phyloP scores from a whole-genome alignment of 2,329 filamentous ascomycete species.

The Penicillium sp. region DNA sequence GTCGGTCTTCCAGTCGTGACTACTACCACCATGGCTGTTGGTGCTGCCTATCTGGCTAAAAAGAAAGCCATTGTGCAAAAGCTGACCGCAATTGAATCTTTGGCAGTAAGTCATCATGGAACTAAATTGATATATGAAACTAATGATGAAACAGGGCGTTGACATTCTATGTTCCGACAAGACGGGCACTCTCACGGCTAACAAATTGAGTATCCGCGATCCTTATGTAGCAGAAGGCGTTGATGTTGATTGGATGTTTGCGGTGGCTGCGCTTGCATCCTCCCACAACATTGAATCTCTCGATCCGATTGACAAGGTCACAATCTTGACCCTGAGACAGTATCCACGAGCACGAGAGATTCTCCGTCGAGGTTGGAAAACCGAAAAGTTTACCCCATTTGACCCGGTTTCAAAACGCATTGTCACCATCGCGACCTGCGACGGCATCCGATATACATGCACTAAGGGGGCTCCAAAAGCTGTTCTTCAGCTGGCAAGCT shows the following conservation, averaged over 20 bases:
- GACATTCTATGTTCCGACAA: constrained; percentile 80
- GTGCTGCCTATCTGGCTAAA: constrained; percentile 73
- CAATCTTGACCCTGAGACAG: constrained; percentile 69
- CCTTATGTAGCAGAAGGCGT: constrained; percentile 74
- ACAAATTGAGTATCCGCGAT: constrained; percentile 71
- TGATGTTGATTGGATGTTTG: constrained; percentile 82
- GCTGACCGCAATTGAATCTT: constrained; percentile 73
- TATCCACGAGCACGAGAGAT: constrained; percentile 76
- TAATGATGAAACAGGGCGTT: constrained; percentile 52
- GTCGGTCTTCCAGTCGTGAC: constrained; percentile 78
- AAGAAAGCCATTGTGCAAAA: constrained; percentile 79
- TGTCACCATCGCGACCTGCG: constrained; percentile 66
- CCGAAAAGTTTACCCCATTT: constrained; percentile 68
- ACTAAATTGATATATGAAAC: background rate
- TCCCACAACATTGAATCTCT: constrained; percentile 76
- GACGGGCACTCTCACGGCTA: constrained; percentile 66
- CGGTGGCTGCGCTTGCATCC: constrained; percentile 71
- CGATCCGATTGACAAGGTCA: constrained; percentile 78
- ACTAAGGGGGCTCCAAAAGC: constrained; percentile 77
- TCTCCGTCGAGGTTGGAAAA: constrained; percentile 70
- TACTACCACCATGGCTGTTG: constrained; percentile 74
- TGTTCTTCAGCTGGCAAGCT: constrained; percentile 67
- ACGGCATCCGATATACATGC: constrained; percentile 68
- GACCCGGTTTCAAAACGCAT: constrained; percentile 80
- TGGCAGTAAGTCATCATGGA: constrained; percentile 53